Evolutionary conservation across 2,329 filamentous ascomycete genomes (phyloP).

Genomic region (Colletotrichum tamarilloi): DNA sequence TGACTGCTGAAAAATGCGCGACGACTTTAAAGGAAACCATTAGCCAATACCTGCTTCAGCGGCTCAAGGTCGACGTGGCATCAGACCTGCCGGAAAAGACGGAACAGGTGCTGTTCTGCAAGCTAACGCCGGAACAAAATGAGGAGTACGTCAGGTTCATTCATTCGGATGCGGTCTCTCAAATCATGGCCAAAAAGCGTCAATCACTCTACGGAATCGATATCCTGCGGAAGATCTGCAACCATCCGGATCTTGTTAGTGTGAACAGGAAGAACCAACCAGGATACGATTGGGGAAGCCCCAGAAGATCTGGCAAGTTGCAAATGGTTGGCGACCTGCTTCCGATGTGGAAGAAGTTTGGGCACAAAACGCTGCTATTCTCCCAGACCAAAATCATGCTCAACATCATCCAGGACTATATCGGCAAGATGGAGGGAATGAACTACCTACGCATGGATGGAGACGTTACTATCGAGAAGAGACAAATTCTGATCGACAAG

Average conservation of each 20-base stretch:
- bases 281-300: slow-evolving; percentile 81
- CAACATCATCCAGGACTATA: slow-evolving; percentile 88
- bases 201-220: slow-evolving; percentile 92
- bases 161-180: slow-evolving; percentile 84
- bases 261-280: slow-evolving; percentile 65
- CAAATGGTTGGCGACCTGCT: slow-evolving; percentile 90
- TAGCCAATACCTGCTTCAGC: slow-evolving; percentile 90
- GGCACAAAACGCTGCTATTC: slow-evolving; percentile 94
- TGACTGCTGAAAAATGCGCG: slow-evolving; percentile 94
- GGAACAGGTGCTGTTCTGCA: slow-evolving; percentile 96
- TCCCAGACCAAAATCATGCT: slow-evolving; percentile 96
- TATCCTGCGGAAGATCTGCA: slow-evolving; percentile 94
- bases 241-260: slow-evolving; percentile 90
- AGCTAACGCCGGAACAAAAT: slow-evolving; percentile 83
- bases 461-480: slow-evolving; percentile 84
- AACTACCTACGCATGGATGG: slow-evolving; percentile 94
- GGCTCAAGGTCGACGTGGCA: slow-evolving; percentile 93
- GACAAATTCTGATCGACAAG: slow-evolving; percentile 90
- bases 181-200: slow-evolving; percentile 78
- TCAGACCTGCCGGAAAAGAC: slow-evolving; percentile 95
- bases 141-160: slow-evolving; percentile 86
- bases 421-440: slow-evolving; percentile 74
- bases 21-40: slow-evolving; percentile 95
- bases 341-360: slow-evolving; percentile 87
- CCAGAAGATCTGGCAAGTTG: slow-evolving; percentile 91